A percentile compares a stretch with the other conserved stretches of the same genome.
Conservation (phyloP, 805 yeast genomes). For the Zygosaccharomyces pseudorouxii region DNA sequence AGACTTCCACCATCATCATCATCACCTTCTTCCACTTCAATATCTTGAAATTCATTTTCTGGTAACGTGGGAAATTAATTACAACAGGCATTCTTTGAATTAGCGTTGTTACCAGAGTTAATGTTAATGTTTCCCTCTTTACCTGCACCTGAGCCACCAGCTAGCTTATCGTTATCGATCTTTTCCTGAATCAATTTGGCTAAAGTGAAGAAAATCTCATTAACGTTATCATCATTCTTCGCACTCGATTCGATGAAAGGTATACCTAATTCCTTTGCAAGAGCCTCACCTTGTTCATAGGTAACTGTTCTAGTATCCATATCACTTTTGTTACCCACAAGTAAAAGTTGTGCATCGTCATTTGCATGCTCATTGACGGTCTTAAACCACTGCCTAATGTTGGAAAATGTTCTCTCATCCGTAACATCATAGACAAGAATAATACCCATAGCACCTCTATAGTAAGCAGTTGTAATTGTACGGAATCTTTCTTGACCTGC, state of each 20-base stretch:
- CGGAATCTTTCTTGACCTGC: slow-evolving; percentile 97
- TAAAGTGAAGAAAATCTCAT: slow-evolving; percentile 82
- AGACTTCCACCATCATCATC: neutral
- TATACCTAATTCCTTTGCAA: slow-evolving; percentile 80
- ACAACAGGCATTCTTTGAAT: slow-evolving; percentile 51
- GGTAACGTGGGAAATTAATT: neutral
- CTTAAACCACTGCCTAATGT: slow-evolving; percentile 90
- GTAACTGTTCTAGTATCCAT: slow-evolving; percentile 83
- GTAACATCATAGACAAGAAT: slow-evolving; percentile 80
- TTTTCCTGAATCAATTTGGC: slow-evolving; percentile 84
- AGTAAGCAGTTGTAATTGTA: slow-evolving; percentile 89
- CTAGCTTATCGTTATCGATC: slow-evolving; percentile 46
- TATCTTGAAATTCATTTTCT: neutral
- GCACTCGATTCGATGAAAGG: slow-evolving; percentile 97
- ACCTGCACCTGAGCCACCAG: slow-evolving; percentile 51
- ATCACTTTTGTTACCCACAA: slow-evolving; percentile 95
- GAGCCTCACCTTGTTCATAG: slow-evolving; percentile 81
- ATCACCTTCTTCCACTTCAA: neutral
- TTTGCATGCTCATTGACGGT: slow-evolving; percentile 96
- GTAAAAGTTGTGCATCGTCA: slow-evolving; percentile 88
- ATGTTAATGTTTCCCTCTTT: slow-evolving; percentile 41
- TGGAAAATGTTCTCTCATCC: slow-evolving; percentile 86
- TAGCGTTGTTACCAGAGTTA: slow-evolving; percentile 42
- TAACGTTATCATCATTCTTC: slow-evolving; percentile 87
- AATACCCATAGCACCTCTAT: slow-evolving; percentile 87